A percentile compares a stretch with the other conserved stretches of the same genome.
These are phyloP conservation scores for Pythium insidiosum DNA, from an alignment of 352 stramenopile genomes.

Conservation along the genomic window DNA sequence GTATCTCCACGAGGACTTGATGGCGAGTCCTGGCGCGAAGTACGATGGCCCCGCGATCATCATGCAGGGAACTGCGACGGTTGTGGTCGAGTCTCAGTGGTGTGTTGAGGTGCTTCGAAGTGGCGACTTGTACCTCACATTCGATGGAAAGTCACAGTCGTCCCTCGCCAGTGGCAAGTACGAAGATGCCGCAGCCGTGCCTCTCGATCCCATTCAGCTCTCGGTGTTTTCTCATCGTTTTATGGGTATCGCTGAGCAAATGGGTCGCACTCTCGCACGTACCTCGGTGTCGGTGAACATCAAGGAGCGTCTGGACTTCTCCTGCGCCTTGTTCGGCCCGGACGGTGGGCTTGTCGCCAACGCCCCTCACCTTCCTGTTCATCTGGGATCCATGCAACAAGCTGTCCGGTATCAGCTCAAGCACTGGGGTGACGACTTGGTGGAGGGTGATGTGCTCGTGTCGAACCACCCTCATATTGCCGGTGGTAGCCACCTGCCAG, in stretches of 20 bases:
- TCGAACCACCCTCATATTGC: conserved; percentile 99
- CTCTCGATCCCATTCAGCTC: conserved; percentile 94
- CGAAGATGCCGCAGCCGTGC: conserved; percentile 24
- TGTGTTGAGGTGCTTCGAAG: conserved; percentile 87
- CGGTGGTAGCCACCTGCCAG: conserved; percentile 95
- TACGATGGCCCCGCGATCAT: conserved; percentile 93
- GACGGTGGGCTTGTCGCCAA: conserved; percentile 99
- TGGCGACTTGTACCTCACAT: conserved; percentile 93
- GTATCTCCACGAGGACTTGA: conserved; percentile 90
- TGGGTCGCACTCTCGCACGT: conserved; percentile 95
- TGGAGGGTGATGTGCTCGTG: conserved; percentile 96
- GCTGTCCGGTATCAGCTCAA: conserved; percentile 94
- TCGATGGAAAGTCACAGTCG: conserved; percentile 23
- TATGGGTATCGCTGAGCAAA: conserved; percentile 99
- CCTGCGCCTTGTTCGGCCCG: conserved; percentile 96
- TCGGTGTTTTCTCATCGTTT: conserved; percentile 97
- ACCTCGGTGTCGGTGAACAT: conserved; percentile 99
- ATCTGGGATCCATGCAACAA: conserved; percentile 98
- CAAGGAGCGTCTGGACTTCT: conserved; percentile 99
- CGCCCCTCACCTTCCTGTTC: conserved; percentile 97
- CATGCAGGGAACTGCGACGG: conserved; percentile 97
- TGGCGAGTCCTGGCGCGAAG: conserved; percentile 55
- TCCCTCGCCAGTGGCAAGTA: conserved; percentile 21
- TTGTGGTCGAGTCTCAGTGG: conserved; percentile 96
- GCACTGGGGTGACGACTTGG: conserved; percentile 87